These are phyloP conservation scores for Sporothrix luriei DNA, from an alignment of 2,329 filamentous ascomycete genomes.

Conservation along the genomic window DNA sequence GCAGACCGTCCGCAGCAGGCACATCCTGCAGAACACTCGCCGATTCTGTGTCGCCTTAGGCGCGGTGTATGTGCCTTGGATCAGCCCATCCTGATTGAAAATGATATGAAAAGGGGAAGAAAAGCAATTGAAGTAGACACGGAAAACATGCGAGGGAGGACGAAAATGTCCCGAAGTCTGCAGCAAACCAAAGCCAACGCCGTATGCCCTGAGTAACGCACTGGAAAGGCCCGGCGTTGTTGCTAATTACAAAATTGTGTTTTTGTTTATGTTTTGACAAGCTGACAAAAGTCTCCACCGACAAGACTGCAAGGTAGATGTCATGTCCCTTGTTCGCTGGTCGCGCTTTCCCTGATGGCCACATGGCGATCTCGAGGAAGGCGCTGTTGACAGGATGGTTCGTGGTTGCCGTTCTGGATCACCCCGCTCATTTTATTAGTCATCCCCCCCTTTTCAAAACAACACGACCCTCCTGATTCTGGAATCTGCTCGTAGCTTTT, in stretches of 20 bases:
- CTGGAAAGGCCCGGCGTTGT: background rate
- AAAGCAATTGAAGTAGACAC: no score
- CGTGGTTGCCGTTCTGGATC: constrained; percentile 9
- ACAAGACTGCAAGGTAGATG: background rate
- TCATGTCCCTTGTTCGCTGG: background rate
- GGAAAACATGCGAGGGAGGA: background rate
- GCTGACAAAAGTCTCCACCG: background rate
- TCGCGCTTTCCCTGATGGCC: background rate
- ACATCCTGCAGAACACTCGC: constrained; percentile 4
- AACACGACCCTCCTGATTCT: background rate
- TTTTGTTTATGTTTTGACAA: constrained; percentile 11
- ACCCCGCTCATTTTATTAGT: constrained; percentile 1
- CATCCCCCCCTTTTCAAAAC: background rate
- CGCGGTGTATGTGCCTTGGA: background rate
- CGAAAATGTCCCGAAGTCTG: no score
- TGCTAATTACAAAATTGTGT: background rate
- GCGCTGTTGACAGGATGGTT: background rate
- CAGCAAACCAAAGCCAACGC: no score
- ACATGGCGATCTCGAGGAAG: constrained; percentile 10
- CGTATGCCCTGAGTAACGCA: no score
- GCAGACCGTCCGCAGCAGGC: background rate
- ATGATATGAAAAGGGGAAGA: background rate
- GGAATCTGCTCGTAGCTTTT: constrained; percentile 1
- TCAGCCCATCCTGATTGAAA: background rate
- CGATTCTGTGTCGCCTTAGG: background rate